Evolutionary conservation across 2,329 filamentous ascomycete species (phyloP).

Genomic region (Arthrinium puccinioides): DNA sequence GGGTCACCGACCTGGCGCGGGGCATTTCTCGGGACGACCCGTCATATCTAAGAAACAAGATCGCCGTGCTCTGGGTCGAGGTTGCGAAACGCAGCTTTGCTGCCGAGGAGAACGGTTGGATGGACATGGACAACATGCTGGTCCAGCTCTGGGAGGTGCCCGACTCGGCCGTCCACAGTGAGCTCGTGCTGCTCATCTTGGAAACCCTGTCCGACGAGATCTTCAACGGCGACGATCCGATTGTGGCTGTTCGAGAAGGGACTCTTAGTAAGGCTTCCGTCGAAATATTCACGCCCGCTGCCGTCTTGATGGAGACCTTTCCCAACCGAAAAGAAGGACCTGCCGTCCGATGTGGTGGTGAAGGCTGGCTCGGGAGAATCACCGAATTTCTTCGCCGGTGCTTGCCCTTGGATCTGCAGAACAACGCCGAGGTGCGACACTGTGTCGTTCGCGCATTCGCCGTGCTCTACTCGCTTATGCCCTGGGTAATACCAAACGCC

Average conservation of each 20-base stretch:
- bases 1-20: constrained; percentile 73
- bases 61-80: constrained; percentile 90
- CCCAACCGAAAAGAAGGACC: constrained; percentile 62
- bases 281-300: constrained; percentile 81
- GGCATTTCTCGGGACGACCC: constrained; percentile 66
- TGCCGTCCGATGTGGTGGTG: constrained; percentile 66
- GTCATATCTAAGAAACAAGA: constrained; percentile 82
- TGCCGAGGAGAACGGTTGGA: constrained; percentile 60
- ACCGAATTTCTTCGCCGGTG: constrained; percentile 69
- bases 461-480: constrained; percentile 70
- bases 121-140: constrained; percentile 84
- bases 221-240: constrained; percentile 82
- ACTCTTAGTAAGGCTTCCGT: constrained; percentile 84
- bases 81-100: constrained; percentile 90
- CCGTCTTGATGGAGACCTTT: constrained; percentile 68
- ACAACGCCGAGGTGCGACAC: constrained; percentile 58
- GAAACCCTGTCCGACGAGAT: constrained; percentile 93
- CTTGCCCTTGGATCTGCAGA: constrained; percentile 56
- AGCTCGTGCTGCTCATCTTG: constrained; percentile 80
- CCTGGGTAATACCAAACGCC: constrained; percentile 82
- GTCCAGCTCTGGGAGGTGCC: constrained; percentile 73
- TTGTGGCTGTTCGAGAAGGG: constrained; percentile 75
- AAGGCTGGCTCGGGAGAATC: constrained; percentile 82
- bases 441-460: constrained; percentile 72
- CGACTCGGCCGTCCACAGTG: constrained; percentile 60